phyloP scores from a whole-genome alignment of 352 stramenopile genomes.

The Chrysophaeum taylorii region DNA sequence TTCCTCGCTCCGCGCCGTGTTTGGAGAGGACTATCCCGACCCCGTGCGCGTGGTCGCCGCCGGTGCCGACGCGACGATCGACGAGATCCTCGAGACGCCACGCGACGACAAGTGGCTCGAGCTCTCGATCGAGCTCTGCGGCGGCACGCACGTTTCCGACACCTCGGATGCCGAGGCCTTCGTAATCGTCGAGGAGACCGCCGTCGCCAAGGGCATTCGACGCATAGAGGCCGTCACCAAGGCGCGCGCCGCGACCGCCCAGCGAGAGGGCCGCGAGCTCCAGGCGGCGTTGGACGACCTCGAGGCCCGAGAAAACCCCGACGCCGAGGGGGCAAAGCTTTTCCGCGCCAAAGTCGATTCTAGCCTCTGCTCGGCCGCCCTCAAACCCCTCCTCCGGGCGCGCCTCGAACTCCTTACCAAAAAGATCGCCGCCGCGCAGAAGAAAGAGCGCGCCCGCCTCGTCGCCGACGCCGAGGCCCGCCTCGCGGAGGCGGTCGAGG shows the following conservation, averaged over 20 bases:
- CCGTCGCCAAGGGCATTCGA: constrained; percentile 91
- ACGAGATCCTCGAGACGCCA: constrained; percentile 56
- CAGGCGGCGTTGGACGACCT: constrained; percentile 48
- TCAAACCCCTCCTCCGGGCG: constrained; percentile 73
- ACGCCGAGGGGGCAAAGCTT: constrained; percentile 69
- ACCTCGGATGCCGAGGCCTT: constrained; percentile 90
- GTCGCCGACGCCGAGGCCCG: constrained; percentile 43
- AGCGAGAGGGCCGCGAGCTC: constrained; percentile 63
- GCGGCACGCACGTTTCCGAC: constrained; percentile 92
- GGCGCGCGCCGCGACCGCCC: constrained; percentile 65
- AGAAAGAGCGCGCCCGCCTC: too few relatives aligned
- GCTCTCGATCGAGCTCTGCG: constrained; percentile 97
- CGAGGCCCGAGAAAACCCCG: constrained; percentile 53
- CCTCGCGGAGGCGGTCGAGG: constrained; percentile 37
- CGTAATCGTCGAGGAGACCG: constrained; percentile 88
- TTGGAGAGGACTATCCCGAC: constrained; percentile 98
- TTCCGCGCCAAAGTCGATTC: constrained; percentile 48
- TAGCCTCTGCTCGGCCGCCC: constrained; percentile 42
- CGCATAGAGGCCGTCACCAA: constrained; percentile 86
- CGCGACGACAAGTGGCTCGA: constrained; percentile 71
- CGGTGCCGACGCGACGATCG: constrained; percentile 48
- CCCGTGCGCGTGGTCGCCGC: constrained; percentile 92
- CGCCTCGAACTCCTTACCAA: constrained; percentile 75
- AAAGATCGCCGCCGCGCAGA: constrained; percentile 68
- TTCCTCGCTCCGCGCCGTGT: constrained; percentile 88